Evolutionary conservation across 1,284 basidiomycete species (phyloP).

Genomic region (Porodaedalea pini): DNA sequence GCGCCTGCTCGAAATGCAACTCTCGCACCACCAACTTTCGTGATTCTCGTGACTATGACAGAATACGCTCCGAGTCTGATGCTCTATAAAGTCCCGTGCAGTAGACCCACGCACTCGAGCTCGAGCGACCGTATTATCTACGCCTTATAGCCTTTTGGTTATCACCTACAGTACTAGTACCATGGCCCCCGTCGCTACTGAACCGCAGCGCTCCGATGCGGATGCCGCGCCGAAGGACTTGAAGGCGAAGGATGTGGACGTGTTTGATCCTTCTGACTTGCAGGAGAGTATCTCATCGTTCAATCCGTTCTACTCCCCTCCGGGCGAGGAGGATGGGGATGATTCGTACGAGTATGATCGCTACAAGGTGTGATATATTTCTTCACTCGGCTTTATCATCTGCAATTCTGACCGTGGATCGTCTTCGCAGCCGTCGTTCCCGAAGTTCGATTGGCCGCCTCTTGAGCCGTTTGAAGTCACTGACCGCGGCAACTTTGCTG

Average conservation of each 20-base stretch:
- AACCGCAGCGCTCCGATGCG: background rate
- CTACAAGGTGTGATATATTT: conserved; percentile 49
- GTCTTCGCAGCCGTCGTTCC: conserved; percentile 54
- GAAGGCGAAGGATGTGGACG: conserved; percentile 8
- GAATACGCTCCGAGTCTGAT: background rate
- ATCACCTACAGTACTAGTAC: too few species aligned
- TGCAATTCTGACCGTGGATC: background rate
- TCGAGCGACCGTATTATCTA: background rate
- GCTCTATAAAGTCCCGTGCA: background rate
- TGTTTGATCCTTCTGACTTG: conserved; percentile 10
- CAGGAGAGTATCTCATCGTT: conserved; percentile 32
- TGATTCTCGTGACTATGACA: conserved; percentile 6
- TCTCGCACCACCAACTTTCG: background rate
- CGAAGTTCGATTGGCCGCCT: conserved; percentile 61
- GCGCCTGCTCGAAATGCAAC: background rate
- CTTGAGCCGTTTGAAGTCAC: conserved; percentile 53
- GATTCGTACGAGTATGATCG: conserved; percentile 53
- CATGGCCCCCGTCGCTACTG: conserved; percentile 21
- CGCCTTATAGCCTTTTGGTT: too few species aligned
- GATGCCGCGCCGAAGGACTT: background rate
- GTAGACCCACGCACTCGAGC: background rate
- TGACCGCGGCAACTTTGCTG: conserved; percentile 52
- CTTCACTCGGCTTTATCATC: conserved; percentile 2
- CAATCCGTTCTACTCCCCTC: conserved; percentile 69
- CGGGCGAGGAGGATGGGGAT: conserved; percentile 46